phyloP scores from a whole-genome alignment of 2,329 filamentous ascomycete genomes.

The Aspergillus brasiliensis region DNA sequence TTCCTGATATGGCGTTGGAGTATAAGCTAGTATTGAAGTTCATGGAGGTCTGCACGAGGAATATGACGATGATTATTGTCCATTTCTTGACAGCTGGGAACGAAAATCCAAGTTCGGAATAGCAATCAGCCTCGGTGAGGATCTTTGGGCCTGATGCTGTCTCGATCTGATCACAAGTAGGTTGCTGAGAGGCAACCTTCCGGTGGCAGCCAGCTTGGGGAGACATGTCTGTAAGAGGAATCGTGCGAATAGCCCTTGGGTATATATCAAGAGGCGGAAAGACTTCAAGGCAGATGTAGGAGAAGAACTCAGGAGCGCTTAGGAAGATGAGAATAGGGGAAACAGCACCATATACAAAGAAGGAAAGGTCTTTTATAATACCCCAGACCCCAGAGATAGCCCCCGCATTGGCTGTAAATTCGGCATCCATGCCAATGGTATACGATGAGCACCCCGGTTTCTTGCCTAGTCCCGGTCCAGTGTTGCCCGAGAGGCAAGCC shows the following conservation, averaged over 20 bases:
- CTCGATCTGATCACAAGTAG: background rate
- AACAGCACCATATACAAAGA: background rate
- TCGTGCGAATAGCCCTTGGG: too few relatives aligned
- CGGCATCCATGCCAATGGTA: background rate
- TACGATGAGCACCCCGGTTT: background rate
- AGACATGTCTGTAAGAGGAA: background rate
- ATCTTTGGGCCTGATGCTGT: background rate
- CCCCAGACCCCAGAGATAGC: background rate
- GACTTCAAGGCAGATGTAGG: background rate
- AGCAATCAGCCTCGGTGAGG: slow-evolving; percentile 62
- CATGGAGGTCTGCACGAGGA: slow-evolving; percentile 74
- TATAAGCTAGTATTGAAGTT: slow-evolving; percentile 78
- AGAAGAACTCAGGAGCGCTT: background rate
- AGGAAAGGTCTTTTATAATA: background rate
- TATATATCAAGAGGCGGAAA: background rate
- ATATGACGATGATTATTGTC: slow-evolving; percentile 72
- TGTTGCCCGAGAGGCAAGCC: background rate
- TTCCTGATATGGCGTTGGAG: slow-evolving; percentile 68
- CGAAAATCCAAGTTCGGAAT: slow-evolving; percentile 65
- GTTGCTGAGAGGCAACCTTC: background rate
- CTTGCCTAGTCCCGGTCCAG: background rate
- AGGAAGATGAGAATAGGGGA: background rate
- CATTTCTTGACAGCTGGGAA: slow-evolving; percentile 68
- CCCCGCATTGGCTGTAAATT: background rate
- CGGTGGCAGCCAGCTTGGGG: background rate